phyloP scores from a whole-genome alignment of 1,284 basidiomycete genomes.

The Ustilago xerochloae region DNA sequence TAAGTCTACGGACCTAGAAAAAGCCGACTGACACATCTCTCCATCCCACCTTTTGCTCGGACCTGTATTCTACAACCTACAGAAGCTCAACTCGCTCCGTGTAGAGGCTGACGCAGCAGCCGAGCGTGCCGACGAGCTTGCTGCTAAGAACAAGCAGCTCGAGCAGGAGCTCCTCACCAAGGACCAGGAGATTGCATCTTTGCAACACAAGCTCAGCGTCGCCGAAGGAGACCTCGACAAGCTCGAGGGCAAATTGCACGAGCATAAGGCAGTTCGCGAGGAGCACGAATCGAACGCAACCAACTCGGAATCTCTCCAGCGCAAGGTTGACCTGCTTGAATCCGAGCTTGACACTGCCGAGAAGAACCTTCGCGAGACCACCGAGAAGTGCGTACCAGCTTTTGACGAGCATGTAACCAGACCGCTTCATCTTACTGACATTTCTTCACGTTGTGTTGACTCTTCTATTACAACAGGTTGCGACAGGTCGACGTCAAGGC shows the following conservation, averaged over 20 bases:
- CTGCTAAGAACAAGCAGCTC: constrained; percentile 70
- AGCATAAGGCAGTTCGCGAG: constrained; percentile 77
- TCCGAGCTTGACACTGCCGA: constrained; percentile 95
- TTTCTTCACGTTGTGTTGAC: background rate
- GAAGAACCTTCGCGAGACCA: constrained; percentile 95
- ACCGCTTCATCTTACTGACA: constrained; percentile 15
- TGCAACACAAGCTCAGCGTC: constrained; percentile 79
- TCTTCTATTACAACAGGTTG: constrained; percentile 74
- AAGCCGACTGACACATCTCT: constrained; percentile 4
- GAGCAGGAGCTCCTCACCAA: constrained; percentile 83
- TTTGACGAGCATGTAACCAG: too few species aligned
- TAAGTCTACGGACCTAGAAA: too few species aligned
- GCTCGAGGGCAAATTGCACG: constrained; percentile 78
- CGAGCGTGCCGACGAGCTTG: constrained; percentile 67
- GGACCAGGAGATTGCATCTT: constrained; percentile 88
- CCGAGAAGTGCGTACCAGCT: constrained; percentile 91
- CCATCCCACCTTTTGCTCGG: too few species aligned
- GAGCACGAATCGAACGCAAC: constrained; percentile 81
- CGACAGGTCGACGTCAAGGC: constrained; percentile 98
- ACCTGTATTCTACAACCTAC: background rate
- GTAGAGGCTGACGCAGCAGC: constrained; percentile 83
- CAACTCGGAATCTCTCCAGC: constrained; percentile 79
- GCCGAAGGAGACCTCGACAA: constrained; percentile 82
- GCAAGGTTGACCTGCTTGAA: constrained; percentile 93
- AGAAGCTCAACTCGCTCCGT: constrained; percentile 77